These are phyloP conservation scores for Amoebophrya sp. DNA, from an alignment of 169 alveolate genomes.

Conservation along the genomic window DNA sequence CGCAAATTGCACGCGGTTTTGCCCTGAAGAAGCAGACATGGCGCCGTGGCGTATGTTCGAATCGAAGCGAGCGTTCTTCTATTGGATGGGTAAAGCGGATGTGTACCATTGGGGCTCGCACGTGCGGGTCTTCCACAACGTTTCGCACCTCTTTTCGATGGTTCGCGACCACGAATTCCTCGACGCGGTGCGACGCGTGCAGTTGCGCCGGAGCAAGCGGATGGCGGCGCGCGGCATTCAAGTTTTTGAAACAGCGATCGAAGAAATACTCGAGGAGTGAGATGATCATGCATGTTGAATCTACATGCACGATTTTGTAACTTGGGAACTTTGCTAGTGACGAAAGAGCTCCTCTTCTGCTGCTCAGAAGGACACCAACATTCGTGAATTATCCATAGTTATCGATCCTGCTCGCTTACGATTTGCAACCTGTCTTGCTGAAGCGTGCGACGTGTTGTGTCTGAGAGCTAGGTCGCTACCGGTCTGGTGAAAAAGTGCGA, in stretches of 20 bases:
- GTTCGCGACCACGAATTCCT: neutral
- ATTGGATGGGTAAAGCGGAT: neutral
- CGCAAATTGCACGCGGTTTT: slow-evolving; percentile 6
- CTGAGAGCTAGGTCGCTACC: no score
- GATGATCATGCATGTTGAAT: no score
- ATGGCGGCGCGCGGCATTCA: neutral
- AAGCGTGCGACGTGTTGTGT: no score
- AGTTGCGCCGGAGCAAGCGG: neutral
- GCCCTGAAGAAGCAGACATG: neutral
- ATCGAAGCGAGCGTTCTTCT: neutral
- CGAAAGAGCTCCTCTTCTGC: no score
- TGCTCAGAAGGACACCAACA: no score
- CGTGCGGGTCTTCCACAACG: slow-evolving; percentile 7
- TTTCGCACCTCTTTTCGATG: slow-evolving; percentile 16
- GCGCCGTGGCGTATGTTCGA: slow-evolving; percentile 20
- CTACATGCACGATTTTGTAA: no score
- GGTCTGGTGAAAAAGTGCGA: no score
- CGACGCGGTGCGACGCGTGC: neutral
- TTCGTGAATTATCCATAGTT: no score
- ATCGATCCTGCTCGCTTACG: no score
- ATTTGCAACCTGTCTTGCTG: no score
- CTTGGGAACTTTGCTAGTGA: no score
- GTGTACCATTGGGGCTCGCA: slow-evolving; percentile 24
- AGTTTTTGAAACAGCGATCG: neutral
- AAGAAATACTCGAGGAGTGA: no score